These are phyloP conservation scores for Lactarius vividus DNA, from an alignment of 768 basidiomycete species.

Conservation along the genomic window DNA sequence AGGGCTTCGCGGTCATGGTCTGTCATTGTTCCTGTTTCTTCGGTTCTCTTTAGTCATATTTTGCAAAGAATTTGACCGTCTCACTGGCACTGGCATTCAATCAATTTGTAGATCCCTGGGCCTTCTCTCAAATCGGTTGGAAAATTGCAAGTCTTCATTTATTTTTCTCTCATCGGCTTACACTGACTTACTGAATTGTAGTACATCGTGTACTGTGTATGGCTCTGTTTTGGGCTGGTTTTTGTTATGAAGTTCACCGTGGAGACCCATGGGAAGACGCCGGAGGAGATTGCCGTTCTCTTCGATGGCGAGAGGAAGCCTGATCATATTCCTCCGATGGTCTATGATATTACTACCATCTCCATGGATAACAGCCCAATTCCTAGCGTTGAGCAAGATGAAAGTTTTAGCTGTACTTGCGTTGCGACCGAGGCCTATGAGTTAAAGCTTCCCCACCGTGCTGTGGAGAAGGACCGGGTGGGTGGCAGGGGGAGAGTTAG, in stretches of 20 bases:
- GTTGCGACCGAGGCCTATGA: slow-evolving; percentile 3
- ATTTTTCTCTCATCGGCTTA: neutral
- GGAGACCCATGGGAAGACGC: slow-evolving; percentile 64
- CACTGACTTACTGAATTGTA: slow-evolving; percentile 27
- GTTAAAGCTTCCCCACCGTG: slow-evolving; percentile 7
- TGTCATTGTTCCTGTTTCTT: slow-evolving; percentile 24
- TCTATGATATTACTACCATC: slow-evolving; percentile 47
- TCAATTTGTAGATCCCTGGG: slow-evolving; percentile 78
- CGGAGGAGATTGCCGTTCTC: slow-evolving; percentile 71
- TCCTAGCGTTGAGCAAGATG: neutral
- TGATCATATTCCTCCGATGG: slow-evolving; percentile 44
- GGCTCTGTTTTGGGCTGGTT: slow-evolving; percentile 57
- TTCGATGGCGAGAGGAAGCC: slow-evolving; percentile 59
- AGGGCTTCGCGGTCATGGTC: slow-evolving; percentile 75
- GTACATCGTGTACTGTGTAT: slow-evolving; percentile 64
- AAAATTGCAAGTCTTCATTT: slow-evolving; percentile 35
- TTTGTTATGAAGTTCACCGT: slow-evolving; percentile 56
- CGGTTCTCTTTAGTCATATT: neutral
- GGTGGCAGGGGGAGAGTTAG: neutral
- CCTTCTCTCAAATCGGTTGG: slow-evolving; percentile 49
- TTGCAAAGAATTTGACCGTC: slow-evolving; percentile 53
- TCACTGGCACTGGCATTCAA: slow-evolving; percentile 73
- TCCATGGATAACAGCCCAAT: slow-evolving; percentile 24
- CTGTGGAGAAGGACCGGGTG: slow-evolving; percentile 9
- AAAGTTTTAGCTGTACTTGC: neutral